phyloP scores from a whole-genome alignment of 768 basidiomycete genomes.

The Pulveroboletus sp. region DNA sequence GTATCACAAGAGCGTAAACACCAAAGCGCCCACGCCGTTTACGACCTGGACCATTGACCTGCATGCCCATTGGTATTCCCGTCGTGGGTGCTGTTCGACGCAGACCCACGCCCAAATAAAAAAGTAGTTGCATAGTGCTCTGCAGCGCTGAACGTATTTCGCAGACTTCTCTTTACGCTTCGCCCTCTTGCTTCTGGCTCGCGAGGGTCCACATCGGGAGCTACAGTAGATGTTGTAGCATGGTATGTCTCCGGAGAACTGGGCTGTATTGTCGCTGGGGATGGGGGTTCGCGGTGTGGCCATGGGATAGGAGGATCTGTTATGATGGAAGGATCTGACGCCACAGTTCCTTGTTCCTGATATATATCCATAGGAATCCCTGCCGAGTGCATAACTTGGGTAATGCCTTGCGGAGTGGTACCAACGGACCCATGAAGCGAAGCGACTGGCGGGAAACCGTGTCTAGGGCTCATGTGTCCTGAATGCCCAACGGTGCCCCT shows the following conservation, averaged over 20 bases:
- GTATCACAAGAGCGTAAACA: slow-evolving; percentile 11
- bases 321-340: slow-evolving; percentile 10
- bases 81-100: slow-evolving; percentile 25
- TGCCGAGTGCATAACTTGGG: slow-evolving; percentile 36
- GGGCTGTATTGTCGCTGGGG: slow-evolving; percentile 32
- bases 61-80: slow-evolving; percentile 20
- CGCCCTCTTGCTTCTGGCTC: slow-evolving; percentile 49
- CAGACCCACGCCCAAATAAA: slow-evolving; percentile 55
- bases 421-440: slow-evolving; percentile 19
- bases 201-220: slow-evolving; percentile 26
- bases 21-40: slow-evolving; percentile 4
- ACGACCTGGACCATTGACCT: slow-evolving; percentile 26
- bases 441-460: slow-evolving; percentile 19
- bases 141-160: slow-evolving; percentile 66
- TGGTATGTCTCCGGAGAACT: slow-evolving; percentile 41
- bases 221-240: slow-evolving; percentile 34
- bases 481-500: slow-evolving; percentile 41
- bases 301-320: slow-evolving; percentile 33
- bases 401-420: slow-evolving; percentile 30
- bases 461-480: slow-evolving; percentile 20
- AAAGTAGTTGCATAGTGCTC: slow-evolving; percentile 68
- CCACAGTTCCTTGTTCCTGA: slow-evolving; percentile 11
- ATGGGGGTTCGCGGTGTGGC: slow-evolving; percentile 44
- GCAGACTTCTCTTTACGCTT: slow-evolving; percentile 61
- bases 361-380: slow-evolving; percentile 24